Base-by-base conservation (phyloP, 495 filamentous ascomycete species). In the Lasiosphaeria ovina region DNA sequence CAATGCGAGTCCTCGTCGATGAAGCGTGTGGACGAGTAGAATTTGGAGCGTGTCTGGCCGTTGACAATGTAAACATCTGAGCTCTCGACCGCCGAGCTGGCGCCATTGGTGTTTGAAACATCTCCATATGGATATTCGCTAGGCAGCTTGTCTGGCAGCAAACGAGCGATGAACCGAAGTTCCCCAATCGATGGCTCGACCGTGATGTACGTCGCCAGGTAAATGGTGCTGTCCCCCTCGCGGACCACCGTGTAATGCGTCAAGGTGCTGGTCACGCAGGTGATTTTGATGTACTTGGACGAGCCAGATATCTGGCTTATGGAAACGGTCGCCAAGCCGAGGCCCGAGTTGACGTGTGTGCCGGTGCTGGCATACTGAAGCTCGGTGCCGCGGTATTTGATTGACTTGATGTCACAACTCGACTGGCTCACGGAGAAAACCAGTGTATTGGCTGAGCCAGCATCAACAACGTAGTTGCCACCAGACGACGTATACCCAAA, bases 1-100 rank as follows among this genome's bases (percentile, higher is more conserved):
- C 86, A 89, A 62, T 88, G 84, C 7, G 79, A 77, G 11, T 83
- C 73, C 62, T 88, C 85, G 66, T 89, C 86, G 72, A 89, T 88
- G 71, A 88, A 88, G 0, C 83, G 76, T 12, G 85, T 75, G 63
- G 81, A 84, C 14, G 83, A 87, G 73, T 86, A 89, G 75, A 89
- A 89, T 69, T 89, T 89, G 69, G 80, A 83, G 32, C 86, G 82
- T 0, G 86, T 88, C 64, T 87, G 74, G 11, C 84, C 82, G 61
- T 79, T 66, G 40, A 88, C 82, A 38, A 84, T 51, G 63, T 80
- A 88, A 65, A 89, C 85, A 60, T 89, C 85, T 0, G 80, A 82
- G 17, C 85, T 85, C 65, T 88, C 86, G 48, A 89, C 72, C 1
- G 76, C 73, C 16, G 76, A 74, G 35, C 76, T 77, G 32, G 76